These are phyloP conservation scores for Microdochium trichocladiopsis DNA, from an alignment of 2,329 filamentous ascomycete species.

Conservation along the genomic window DNA sequence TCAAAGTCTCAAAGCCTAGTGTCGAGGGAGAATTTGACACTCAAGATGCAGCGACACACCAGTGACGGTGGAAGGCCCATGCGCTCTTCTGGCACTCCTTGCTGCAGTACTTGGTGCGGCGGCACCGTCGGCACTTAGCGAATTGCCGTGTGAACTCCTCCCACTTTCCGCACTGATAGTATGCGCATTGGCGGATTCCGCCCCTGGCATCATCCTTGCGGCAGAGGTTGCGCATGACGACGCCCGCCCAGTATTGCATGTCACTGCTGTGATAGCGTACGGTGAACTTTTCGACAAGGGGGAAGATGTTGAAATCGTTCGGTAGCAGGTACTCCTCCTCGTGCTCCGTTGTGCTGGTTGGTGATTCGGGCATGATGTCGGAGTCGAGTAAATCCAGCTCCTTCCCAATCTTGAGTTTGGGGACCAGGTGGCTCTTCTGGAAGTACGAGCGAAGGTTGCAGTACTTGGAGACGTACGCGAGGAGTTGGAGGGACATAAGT, in stretches of 20 bases:
- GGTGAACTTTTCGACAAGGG: constrained; percentile 96
- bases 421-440: constrained; percentile 88
- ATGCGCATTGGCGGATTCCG: constrained; percentile 93
- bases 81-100: constrained; percentile 99
- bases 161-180: constrained; percentile 98
- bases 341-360: constrained; percentile 45
- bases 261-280: constrained; percentile 90
- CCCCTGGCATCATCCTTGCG: constrained; percentile 93
- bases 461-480: constrained; percentile 98
- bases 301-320: constrained; percentile 97
- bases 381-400: constrained; percentile 77
- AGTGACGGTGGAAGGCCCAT: constrained; percentile 97
- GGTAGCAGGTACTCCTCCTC: constrained; percentile 85
- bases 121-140: constrained; percentile 92
- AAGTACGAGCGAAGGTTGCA: constrained; percentile 95
- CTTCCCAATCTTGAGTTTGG: constrained; percentile 80
- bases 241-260: constrained; percentile 99
- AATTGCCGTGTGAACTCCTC: constrained; percentile 95
- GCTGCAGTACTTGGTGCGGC: constrained; percentile 97
- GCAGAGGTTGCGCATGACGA: constrained; percentile 98
- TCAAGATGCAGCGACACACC: constrained; percentile 75
- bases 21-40: constrained; percentile 18
- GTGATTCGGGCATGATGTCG: constrained; percentile 41
- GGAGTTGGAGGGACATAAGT: constrained; percentile 91
- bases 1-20: constrained; percentile 5